Base-by-base conservation (phyloP, 805 yeast species). In the Saturnispora quitensis region DNA sequence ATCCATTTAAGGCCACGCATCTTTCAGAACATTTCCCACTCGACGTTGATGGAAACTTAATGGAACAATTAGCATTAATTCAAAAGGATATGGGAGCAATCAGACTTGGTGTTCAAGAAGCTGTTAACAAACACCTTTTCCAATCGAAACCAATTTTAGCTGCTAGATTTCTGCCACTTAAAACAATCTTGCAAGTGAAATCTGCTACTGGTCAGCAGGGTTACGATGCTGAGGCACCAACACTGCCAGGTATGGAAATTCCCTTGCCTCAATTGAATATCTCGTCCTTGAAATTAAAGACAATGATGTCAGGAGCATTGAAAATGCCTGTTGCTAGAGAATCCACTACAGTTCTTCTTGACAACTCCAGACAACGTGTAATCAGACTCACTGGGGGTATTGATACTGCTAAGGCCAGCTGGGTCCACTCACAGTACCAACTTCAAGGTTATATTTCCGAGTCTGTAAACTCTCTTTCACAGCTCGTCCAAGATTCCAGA, bases 1-100 rank as follows among this genome's bases (percentile, higher is more conserved):
- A 80, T 68, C 98, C 99, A 52, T 88, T 91, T 75, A 91, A 89
- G 69, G 75, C 90, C 58, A 75, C 89, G 38, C 84, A 87, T 68
- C 70, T 87, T 45, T 76, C 88, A 15, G 72, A 74, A 24, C 60
- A 68, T 40, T 84, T 83, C 76, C 90, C 90, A 51, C 67, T 83
- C 24, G 69, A 76, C 45, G 62, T 71, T 40, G 61, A 67, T 36
- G 43, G 28, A 9, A 40, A 50, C 33, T 58, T 69, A 27, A 59
- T 55, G 15, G 69, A 70, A 18, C 80, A 75, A 63, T 65, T 80
- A 56, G 69, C 65, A 42, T 51, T 66, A 24, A 71, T 81, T 56
- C 72, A 74, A 56, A 68, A 74, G 50, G 89, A 84, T 57, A 68
- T 85, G 58, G 78, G 74, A 61, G 71, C 78, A 18, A 75, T 80